Percentiles rank a stretch among this genome's conserved stretches.
Evolutionary conservation across 129 eudicot genomes (phyloP).

Genomic region (Deinandra increscens): DNA sequence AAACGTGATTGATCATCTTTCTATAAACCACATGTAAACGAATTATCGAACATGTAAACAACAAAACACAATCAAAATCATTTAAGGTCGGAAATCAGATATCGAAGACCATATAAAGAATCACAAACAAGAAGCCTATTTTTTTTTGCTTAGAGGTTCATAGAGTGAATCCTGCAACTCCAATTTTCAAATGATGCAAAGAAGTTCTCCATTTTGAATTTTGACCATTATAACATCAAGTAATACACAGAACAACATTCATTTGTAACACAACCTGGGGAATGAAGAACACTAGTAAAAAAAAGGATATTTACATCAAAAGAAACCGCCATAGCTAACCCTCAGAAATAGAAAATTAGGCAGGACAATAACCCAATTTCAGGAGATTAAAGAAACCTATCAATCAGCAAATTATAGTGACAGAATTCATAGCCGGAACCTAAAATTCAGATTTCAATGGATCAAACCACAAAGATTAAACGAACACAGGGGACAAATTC

Average conservation of each 20-base stretch:
- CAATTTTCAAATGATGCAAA: constrained; percentile 1
- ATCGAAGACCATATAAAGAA: background rate
- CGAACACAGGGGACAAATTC: constrained; percentile 9
- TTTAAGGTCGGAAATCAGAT: background rate
- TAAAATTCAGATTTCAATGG: no score
- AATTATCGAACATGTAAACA: constrained; percentile 10
- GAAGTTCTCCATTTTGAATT: background rate
- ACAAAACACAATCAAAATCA: constrained; percentile 9
- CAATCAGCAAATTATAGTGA: no score
- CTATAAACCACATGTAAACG: background rate
- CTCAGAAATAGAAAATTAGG: constrained; percentile 1
- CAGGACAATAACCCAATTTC: no score
- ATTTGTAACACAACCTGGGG: constrained; percentile 7
- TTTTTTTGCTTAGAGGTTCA: background rate
- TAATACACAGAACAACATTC: background rate
- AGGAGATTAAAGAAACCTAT: background rate
- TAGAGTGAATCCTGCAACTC: background rate
- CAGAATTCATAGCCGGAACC: no score
- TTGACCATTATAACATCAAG: constrained; percentile 24
- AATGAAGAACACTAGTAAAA: constrained; percentile 1
- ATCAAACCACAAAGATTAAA: background rate
- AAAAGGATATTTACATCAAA: background rate
- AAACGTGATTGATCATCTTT: background rate
- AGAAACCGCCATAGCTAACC: background rate
- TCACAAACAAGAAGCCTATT: background rate